phyloP scores from a whole-genome alignment of 306 rosid species.

The Calophaca sinica region DNA sequence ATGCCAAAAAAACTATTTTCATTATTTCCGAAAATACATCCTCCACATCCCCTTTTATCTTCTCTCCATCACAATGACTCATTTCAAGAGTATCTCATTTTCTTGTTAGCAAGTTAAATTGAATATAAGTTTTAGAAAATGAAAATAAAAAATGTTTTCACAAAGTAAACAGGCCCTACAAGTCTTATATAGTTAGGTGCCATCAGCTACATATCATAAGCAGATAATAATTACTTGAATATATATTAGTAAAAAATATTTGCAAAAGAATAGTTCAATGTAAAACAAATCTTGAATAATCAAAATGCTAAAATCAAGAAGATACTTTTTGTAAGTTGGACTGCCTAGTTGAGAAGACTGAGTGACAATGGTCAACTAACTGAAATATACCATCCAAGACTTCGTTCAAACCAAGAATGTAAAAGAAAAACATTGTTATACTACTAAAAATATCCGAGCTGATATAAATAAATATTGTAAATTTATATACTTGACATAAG shows the following conservation, averaged over 20 bases:
- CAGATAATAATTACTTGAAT: background rate
- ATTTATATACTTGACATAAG: constrained; percentile 1
- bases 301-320: constrained; percentile 12
- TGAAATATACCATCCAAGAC: background rate
- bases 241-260: background rate
- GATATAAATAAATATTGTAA: background rate
- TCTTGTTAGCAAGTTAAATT: too few species aligned
- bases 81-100: too few species aligned
- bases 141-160: too few species aligned
- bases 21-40: too few species aligned
- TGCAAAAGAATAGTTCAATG: constrained; percentile 1
- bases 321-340: constrained; percentile 13
- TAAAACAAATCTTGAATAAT: constrained; percentile 4
- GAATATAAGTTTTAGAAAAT: too few species aligned
- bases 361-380: constrained; percentile 27
- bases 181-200: background rate
- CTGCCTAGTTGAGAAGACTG: background rate
- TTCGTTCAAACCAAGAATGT: constrained; percentile 1
- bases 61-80: too few species aligned
- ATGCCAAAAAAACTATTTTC: too few species aligned
- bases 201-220: background rate
- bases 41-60: too few species aligned
- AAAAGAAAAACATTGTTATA: background rate
- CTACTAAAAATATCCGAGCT: constrained; percentile 1
- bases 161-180: background rate